These are phyloP conservation scores for Lepidium aucheri DNA, from an alignment of 345 rosid species.

Conservation along the genomic window DNA sequence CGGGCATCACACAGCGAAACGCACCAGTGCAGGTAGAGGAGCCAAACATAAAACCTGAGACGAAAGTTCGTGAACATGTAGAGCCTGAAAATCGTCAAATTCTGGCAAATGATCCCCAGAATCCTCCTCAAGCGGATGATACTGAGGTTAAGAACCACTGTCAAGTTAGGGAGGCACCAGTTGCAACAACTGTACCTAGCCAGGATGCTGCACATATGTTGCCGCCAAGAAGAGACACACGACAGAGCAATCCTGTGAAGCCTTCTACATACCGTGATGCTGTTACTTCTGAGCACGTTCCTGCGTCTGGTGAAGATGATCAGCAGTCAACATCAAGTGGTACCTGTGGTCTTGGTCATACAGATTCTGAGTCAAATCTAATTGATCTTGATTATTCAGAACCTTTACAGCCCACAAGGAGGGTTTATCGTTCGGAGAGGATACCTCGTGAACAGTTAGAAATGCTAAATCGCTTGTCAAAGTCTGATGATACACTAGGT, in stretches of 20 bases:
- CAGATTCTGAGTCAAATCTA: constrained; percentile 44
- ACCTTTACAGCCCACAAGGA: constrained; percentile 43
- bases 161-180: constrained; percentile 30
- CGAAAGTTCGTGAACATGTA: constrained; percentile 27
- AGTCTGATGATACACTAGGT: constrained; percentile 82
- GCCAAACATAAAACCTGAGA: constrained; percentile 31
- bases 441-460: constrained; percentile 76
- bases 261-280: constrained; percentile 37
- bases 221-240: constrained; percentile 28
- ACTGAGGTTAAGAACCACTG: constrained; percentile 29
- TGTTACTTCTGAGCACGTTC: constrained; percentile 33
- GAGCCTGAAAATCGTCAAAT: constrained; percentile 28
- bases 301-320: constrained; percentile 37
- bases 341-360: constrained; percentile 33
- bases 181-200: constrained; percentile 24
- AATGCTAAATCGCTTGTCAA: constrained; percentile 69
- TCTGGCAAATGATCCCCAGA: constrained; percentile 21
- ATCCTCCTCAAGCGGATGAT: constrained; percentile 30
- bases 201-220: constrained; percentile 26
- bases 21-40: constrained; percentile 31
- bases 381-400: constrained; percentile 47
- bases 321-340: constrained; percentile 35
- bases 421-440: constrained; percentile 73
- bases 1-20: constrained; percentile 35
- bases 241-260: constrained; percentile 30